Percentiles rank a stretch among this genome's conserved stretches.
These are phyloP conservation scores for Cystobasidium slooffiae DNA, from an alignment of 1,284 basidiomycete genomes.

Conservation along the genomic window DNA sequence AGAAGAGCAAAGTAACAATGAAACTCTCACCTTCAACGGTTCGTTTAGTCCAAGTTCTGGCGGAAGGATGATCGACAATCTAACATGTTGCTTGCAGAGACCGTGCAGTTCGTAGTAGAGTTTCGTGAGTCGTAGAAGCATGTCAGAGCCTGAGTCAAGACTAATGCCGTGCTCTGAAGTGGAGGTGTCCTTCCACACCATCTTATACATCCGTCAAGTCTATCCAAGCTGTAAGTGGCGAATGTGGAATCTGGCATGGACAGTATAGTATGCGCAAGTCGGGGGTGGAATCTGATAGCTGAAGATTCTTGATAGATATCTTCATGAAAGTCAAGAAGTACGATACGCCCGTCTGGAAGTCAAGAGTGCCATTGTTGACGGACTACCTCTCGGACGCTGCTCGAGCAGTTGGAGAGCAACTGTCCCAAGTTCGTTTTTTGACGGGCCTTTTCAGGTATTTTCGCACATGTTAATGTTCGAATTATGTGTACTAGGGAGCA, in stretches of 20 bases:
- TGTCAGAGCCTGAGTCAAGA: neutral
- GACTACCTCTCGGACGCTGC: constrained; percentile 83
- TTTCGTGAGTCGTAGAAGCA: constrained; percentile 46
- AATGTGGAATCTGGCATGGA: neutral
- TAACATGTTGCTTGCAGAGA: constrained; percentile 43
- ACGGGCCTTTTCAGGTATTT: neutral
- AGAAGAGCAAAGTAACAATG: neutral
- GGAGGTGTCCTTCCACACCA: constrained; percentile 88
- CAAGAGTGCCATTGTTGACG: constrained; percentile 81
- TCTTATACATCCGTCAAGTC: constrained; percentile 84
- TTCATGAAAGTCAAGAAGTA: constrained; percentile 87
- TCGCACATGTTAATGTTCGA: neutral
- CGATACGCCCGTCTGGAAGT: constrained; percentile 85
- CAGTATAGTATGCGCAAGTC: neutral
- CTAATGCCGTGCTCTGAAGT: constrained; percentile 61
- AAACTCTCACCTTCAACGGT: constrained; percentile 28
- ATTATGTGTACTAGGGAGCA: neutral
- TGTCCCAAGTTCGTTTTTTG: constrained; percentile 64
- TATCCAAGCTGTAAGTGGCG: constrained; percentile 67
- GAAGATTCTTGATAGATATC: constrained; percentile 62
- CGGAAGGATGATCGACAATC: constrained; percentile 7
- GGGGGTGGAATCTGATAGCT: neutral
- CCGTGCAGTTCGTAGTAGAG: constrained; percentile 45
- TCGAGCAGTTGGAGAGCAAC: constrained; percentile 73
- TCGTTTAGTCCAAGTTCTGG: neutral